Evolutionary conservation across 441 rosid species (phyloP).

Genomic region (Corymbia calophylla): DNA sequence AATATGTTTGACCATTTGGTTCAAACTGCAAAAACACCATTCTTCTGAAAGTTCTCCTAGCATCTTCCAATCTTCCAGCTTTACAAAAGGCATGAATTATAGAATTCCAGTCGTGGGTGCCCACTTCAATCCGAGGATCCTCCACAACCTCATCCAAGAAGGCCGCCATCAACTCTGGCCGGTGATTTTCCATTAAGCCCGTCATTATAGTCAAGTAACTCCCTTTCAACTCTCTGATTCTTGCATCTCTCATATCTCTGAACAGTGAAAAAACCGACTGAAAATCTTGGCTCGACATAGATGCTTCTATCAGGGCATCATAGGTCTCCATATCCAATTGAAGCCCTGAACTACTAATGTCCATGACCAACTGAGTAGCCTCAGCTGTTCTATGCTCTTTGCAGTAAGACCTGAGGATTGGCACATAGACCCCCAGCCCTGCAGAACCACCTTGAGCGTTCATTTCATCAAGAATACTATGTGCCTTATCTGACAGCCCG

Average conservation of each 20-base stretch:
- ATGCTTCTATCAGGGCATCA: conserved; percentile 67
- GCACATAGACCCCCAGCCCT: conserved; percentile 7
- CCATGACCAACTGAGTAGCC: conserved; percentile 88
- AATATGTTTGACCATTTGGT: conserved; percentile 81
- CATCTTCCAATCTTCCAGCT: conserved; percentile 79
- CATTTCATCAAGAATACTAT: conserved; percentile 11
- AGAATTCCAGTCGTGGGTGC: conserved; percentile 95
- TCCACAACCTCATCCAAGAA: conserved; percentile 84
- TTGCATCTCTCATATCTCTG: conserved; percentile 81
- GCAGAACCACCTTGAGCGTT: conserved; percentile 4
- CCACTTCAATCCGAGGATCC: conserved; percentile 81
- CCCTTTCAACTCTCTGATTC: conserved; percentile 49
- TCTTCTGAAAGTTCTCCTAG: conserved; percentile 79
- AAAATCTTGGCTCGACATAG: conserved; percentile 90
- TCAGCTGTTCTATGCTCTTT: conserved; percentile 78
- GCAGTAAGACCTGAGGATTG: conserved; percentile 51
- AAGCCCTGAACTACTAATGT: conserved; percentile 64
- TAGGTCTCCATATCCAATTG: conserved; percentile 57
- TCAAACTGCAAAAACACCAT: conserved; percentile 74
- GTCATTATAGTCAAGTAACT: conserved; percentile 88
- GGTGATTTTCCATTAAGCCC: conserved; percentile 78
- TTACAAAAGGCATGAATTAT: conserved; percentile 93
- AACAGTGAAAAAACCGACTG: conserved; percentile 83
- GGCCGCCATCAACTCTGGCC: conserved; percentile 92
- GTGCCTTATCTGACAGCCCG: conserved; percentile 81